phyloP scores from a whole-genome alignment of 2,329 filamentous ascomycete species.

The Nigrospora osmanthi region DNA sequence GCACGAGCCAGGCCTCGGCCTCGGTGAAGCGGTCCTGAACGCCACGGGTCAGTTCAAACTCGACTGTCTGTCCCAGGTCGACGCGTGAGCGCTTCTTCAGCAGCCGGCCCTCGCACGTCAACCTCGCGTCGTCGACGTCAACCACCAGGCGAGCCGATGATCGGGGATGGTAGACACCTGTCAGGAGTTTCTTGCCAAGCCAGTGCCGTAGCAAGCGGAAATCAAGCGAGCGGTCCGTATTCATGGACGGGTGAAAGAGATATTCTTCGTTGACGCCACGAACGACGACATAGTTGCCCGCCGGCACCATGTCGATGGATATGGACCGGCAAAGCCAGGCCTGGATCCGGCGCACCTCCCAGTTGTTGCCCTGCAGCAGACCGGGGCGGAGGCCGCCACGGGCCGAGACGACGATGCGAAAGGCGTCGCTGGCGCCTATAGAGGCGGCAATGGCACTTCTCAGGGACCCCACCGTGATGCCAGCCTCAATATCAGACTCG shows the following conservation, averaged over 20 bases:
- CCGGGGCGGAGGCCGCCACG: constrained; percentile 20
- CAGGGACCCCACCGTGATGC: constrained; percentile 18
- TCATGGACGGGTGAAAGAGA: constrained; percentile 16
- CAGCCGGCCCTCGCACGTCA: constrained; percentile 7
- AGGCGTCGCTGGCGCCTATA: constrained; percentile 14
- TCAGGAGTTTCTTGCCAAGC: constrained; percentile 8
- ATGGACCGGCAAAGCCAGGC: constrained; percentile 24
- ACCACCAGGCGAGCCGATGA: constrained; percentile 6
- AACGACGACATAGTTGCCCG: constrained; percentile 16
- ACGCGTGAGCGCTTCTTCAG: constrained; percentile 9
- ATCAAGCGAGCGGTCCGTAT: constrained; percentile 4
- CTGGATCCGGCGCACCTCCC: constrained; percentile 18
- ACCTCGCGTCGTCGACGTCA: constrained; percentile 10
- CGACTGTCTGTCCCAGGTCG: constrained; percentile 16
- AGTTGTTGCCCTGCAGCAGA: constrained; percentile 21
- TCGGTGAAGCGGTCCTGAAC: constrained; percentile 17
- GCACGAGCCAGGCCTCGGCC: constrained; percentile 25
- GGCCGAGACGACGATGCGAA: constrained; percentile 19
- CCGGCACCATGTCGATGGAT: constrained; percentile 13
- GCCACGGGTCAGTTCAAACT: constrained; percentile 19
- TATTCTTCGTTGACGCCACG: constrained; percentile 23
- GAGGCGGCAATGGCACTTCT: constrained; percentile 13
- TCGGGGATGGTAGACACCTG: constrained; percentile 5
- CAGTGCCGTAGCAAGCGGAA: constrained; percentile 9
- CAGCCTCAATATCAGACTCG: constrained; percentile 11